Percentiles rank a stretch among this genome's conserved stretches.
phyloP scores from a whole-genome alignment of 179 eudicot species.

The Beta lomatogona region DNA sequence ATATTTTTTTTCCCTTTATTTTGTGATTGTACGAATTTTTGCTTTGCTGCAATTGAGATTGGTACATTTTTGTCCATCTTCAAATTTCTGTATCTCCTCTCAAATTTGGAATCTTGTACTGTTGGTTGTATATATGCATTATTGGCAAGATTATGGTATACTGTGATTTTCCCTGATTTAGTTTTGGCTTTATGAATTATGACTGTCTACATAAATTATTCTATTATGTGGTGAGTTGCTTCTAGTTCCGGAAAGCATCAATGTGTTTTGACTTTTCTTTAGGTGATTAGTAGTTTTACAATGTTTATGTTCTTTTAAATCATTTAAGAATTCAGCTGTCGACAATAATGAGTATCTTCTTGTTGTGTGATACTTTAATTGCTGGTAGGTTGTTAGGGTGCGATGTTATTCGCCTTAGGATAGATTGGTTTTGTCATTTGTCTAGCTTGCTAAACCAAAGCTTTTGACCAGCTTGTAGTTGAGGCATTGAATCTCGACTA shows the following conservation, averaged over 20 bases:
- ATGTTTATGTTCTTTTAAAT: background rate
- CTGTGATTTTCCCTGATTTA: background rate
- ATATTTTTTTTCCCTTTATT: background rate
- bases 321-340: background rate
- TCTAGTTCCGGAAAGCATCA: background rate
- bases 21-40: background rate
- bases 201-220: too few species aligned
- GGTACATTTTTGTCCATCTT: background rate
- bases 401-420: background rate
- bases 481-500: background rate
- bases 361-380: background rate
- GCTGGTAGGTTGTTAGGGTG: background rate
- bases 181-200: too few species aligned
- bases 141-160: background rate
- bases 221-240: too few species aligned
- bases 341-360: background rate
- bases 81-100: too few species aligned
- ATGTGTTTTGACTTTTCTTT: background rate
- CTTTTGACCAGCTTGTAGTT: background rate
- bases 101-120: background rate
- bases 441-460: slow-evolving; percentile 4
- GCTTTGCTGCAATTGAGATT: background rate
- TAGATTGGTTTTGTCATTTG: background rate
- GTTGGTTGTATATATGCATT: background rate
- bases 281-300: background rate